Base-by-base conservation (phyloP, 352 stramenopile genomes). In the Globisporangium mamillatum region DNA sequence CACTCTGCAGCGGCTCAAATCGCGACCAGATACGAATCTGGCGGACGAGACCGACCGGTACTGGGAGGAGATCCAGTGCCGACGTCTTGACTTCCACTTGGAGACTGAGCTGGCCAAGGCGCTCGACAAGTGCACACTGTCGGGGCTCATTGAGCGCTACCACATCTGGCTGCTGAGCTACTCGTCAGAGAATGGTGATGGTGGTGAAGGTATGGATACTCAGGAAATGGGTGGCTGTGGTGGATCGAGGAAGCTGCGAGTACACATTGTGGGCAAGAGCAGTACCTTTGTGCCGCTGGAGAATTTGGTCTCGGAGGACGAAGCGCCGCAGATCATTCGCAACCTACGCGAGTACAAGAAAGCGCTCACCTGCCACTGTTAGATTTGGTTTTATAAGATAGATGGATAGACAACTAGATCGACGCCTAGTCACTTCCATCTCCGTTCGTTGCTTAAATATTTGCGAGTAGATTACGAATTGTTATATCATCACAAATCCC, bases 1-100 rank as follows among this genome's bases (percentile, higher is more conserved):
- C 22, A 82, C 69, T 44, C 69, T 84, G 4, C 76, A 83, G 41
- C 75, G 78, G 52, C 64, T 75, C 58, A 81, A 89, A 70, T 70
- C 74, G 5, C 70, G 75, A 50, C 78, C 79, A 0, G 83, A 94
- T 36, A 68, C 72, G 41, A 89, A 72, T 10, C 61, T 95, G 25
- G 61, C 62, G 8, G 84, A 88, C 32, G 74, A 89, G 63, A 92
- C 72, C 1, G 69, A 89, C 18, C 79, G 84, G 25, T 91, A 87
- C 70, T 95, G 87, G 87, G 76, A 90, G 58, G 85, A 93, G 62
- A 91, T 93, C 66, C 79, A 87, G 27, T 78, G 60, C 24, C 76
- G 84, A 0, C 82, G 84, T 0, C 70, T 86, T 34, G 76, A 78
- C n/a, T 95, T 95, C 73, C 67, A 77, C n/a, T 74, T 88, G 54